Percentiles rank a stretch among this genome's conserved stretches.
Conservation (phyloP, 2,329 filamentous ascomycete genomes). For the Diaporthe sp. region DNA sequence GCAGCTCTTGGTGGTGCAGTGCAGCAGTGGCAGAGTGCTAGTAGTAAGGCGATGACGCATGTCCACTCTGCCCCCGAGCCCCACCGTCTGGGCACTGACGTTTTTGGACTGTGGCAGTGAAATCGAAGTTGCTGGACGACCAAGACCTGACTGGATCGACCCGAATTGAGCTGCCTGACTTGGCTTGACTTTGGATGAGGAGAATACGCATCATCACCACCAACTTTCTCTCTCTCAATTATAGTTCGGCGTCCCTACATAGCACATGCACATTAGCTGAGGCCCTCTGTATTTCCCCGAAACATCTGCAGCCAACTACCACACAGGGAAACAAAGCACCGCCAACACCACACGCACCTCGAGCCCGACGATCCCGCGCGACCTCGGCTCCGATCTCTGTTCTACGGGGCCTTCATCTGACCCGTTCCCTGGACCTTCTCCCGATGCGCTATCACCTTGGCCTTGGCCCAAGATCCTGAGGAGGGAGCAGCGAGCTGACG, state of each 20-base stretch:
- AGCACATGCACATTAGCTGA: not conserved
- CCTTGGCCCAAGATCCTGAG: not conserved
- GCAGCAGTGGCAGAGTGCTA: too few species aligned
- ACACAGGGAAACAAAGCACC: conserved; percentile 17
- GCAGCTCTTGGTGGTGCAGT: too few species aligned
- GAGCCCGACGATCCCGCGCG: conserved; percentile 27
- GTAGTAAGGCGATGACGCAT: conserved; percentile 15
- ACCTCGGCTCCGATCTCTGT: conserved; percentile 28
- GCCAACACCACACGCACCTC: not conserved
- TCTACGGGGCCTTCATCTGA: conserved; percentile 27
- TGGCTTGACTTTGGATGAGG: conserved; percentile 8
- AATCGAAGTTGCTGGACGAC: conserved; percentile 25
- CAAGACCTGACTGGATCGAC: conserved; percentile 4
- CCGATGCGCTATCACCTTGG: conserved; percentile 33
- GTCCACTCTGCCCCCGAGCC: conserved; percentile 1
- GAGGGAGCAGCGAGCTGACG: conserved; percentile 33
- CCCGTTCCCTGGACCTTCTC: conserved; percentile 14
- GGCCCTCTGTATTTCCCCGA: not conserved
- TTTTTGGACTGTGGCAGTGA: conserved; percentile 30
- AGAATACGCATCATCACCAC: conserved; percentile 1
- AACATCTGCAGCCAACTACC: not conserved
- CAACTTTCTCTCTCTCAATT: not conserved
- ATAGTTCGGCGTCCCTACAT: not conserved
- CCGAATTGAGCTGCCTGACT: conserved; percentile 15
- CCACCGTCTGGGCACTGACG: conserved; percentile 29